Evolutionary conservation across 2,329 filamentous ascomycete species (phyloP).

Genomic region (Sclerotinia borealis): DNA sequence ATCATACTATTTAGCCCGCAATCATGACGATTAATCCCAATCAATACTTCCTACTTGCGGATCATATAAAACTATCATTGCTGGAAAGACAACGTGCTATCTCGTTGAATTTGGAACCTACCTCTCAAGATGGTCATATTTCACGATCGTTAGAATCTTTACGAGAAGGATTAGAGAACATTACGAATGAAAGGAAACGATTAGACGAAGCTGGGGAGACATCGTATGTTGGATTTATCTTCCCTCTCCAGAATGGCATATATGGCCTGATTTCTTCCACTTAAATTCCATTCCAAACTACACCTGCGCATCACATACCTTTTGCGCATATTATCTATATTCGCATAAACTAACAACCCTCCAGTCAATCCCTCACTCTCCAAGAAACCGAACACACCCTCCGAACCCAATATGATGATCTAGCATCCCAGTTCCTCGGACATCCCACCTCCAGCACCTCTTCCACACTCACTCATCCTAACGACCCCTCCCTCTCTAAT

Average conservation of each 20-base stretch:
- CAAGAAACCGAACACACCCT: conserved; percentile 62
- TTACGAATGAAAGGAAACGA: conserved; percentile 59
- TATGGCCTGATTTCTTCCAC: not conserved
- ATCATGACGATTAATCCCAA: conserved; percentile 51
- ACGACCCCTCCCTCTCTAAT: conserved; percentile 53
- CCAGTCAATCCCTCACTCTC: conserved; percentile 41
- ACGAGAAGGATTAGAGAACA: conserved; percentile 66
- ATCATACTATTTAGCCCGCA: not conserved
- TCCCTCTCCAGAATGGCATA: not conserved
- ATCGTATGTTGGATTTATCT: conserved; percentile 40
- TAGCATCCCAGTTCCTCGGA: conserved; percentile 75
- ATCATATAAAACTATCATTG: conserved; percentile 94
- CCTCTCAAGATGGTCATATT: conserved; percentile 79
- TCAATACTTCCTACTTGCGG: conserved; percentile 86
- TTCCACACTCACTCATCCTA: conserved; percentile 52
- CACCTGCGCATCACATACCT: not conserved
- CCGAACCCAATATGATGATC: conserved; percentile 66
- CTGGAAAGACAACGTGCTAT: conserved; percentile 85
- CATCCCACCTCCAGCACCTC: conserved; percentile 45
- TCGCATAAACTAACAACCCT: conserved; percentile 1
- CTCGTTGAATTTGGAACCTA: conserved; percentile 65
- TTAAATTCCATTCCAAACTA: not conserved
- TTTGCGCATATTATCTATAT: not conserved
- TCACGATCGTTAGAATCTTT: conserved; percentile 83
- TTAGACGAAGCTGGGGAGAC: conserved; percentile 60